phyloP scores from a whole-genome alignment of 768 basidiomycete species.

The Dioszegia crocea region DNA sequence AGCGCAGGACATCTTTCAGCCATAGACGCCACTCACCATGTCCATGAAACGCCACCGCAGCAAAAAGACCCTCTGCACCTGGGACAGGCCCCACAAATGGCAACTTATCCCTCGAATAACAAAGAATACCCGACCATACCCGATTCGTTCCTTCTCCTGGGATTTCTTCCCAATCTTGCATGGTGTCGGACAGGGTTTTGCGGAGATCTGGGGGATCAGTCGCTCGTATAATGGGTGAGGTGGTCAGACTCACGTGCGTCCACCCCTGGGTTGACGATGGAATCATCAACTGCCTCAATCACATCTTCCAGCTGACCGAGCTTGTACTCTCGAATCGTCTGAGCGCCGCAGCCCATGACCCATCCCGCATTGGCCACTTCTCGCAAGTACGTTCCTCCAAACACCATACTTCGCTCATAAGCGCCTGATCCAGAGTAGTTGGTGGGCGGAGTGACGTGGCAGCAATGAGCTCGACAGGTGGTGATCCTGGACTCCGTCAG shows the following conservation, averaged over 20 bases:
- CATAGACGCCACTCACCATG: constrained; percentile 4
- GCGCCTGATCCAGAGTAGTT: constrained; percentile 14
- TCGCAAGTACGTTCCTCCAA: constrained; percentile 24
- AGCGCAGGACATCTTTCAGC: neutral
- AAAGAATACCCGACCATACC: constrained; percentile 36
- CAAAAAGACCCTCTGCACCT: constrained; percentile 22
- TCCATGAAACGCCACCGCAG: constrained; percentile 34
- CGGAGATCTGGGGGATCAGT: neutral
- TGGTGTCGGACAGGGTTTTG: constrained; percentile 8
- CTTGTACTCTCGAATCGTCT: neutral
- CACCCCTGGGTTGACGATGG: neutral
- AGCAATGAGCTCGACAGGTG: neutral
- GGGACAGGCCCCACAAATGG: constrained; percentile 39
- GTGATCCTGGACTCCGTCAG: constrained; percentile 1
- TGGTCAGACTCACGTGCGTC: constrained; percentile 3
- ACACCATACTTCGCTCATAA: constrained; percentile 6
- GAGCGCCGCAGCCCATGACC: constrained; percentile 12
- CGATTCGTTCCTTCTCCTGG: constrained; percentile 34
- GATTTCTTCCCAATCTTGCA: constrained; percentile 28
- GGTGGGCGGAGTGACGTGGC: constrained; percentile 17
- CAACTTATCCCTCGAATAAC: constrained; percentile 26
- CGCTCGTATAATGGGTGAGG: neutral
- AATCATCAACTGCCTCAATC: constrained; percentile 4
- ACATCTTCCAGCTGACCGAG: neutral
- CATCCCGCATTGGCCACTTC: constrained; percentile 13